These are phyloP conservation scores for Kodamaea kakaduensis DNA, from an alignment of 805 yeast species.

Conservation along the genomic window DNA sequence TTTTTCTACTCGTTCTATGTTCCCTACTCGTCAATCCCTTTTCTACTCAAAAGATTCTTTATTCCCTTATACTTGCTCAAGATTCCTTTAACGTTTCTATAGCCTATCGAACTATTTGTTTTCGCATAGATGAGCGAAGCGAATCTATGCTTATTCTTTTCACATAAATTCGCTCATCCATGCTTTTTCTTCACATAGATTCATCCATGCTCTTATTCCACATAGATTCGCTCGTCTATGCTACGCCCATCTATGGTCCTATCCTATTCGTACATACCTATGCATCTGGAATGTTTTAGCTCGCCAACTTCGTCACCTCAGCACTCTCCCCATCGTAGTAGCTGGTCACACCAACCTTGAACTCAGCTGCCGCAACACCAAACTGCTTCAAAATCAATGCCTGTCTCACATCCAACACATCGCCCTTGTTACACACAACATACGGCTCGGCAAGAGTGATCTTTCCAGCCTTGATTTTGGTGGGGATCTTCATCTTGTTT, in stretches of 20 bases:
- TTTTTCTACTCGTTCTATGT: too few species aligned
- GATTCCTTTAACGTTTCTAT: too few species aligned
- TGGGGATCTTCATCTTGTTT: constrained; percentile 85
- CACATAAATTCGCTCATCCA: neutral
- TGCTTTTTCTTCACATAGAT: neutral
- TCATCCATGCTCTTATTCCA: neutral
- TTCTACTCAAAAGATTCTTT: too few species aligned
- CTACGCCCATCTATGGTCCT: too few species aligned
- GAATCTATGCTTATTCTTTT: constrained; percentile 4
- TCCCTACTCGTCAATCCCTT: too few species aligned
- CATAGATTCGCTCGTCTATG: neutral
- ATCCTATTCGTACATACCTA: too few species aligned
- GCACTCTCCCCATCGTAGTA: constrained; percentile 64
- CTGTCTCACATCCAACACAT: constrained; percentile 80
- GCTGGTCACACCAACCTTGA: constrained; percentile 76
- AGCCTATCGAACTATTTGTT: too few species aligned
- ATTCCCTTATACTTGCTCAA: too few species aligned
- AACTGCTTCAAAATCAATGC: constrained; percentile 90
- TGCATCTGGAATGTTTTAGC: too few species aligned
- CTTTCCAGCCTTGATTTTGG: constrained; percentile 86
- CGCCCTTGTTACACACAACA: constrained; percentile 76
- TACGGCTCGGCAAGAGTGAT: constrained; percentile 71
- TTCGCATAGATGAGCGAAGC: too few species aligned
- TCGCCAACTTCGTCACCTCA: constrained; percentile 18
- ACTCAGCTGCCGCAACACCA: constrained; percentile 91